Base-by-base conservation (phyloP, 225 moss, liverwort and hornwort species). In the Rhytidiadelphus loreus region DNA sequence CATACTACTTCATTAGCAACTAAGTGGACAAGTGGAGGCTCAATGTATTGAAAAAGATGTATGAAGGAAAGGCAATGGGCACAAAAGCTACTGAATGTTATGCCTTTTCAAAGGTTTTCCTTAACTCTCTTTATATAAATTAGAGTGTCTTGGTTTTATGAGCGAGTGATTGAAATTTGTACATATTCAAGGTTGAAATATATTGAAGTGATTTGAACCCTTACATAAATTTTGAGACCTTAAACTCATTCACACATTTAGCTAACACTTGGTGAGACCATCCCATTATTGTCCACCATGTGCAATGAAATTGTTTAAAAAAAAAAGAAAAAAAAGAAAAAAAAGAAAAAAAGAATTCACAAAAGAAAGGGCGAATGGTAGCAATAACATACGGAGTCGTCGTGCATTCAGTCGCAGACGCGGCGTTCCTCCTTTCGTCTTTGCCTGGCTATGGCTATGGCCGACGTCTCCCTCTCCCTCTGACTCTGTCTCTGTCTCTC, bases 371-470 rank as follows among this genome's bases (percentile, higher is more conserved):
- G 53, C 39, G 71, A 65, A 35, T 65, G 71, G 71, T 39, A 56
- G 55, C 72, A 85, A 58, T 58, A 71, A 32, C 84, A 16, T 28
- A 28, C 32, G 43, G 69, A 41, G 46, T 80, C 80, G 69, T 69
- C 86, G 58, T 29, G 37, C 56, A 16, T 43, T 61, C 86, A 66
- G 55, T 65, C 77, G 52, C 65, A 39, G 59, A 72, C 73, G 72
- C 82, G 81, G 81, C 82, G 82, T 61, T 87, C 56, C 58, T 46
- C 59, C 70, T 59, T 70, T 3, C 50, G 29, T 12, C 58, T 44
- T 80, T 44, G 87, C 58, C 70, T 56, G 82, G 61, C 82, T 72
- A 71, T 82, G 87, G 87, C 82, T 62, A 82, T 82, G 82, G 87
- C 82, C 82, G 72, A 52, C 73, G 62, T 1, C 70, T 35, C 44